Evolutionary conservation across 495 filamentous ascomycete genomes (phyloP), one percentile per base, ranked within the genome.

Genomic region (Platismatia glauca): DNA sequence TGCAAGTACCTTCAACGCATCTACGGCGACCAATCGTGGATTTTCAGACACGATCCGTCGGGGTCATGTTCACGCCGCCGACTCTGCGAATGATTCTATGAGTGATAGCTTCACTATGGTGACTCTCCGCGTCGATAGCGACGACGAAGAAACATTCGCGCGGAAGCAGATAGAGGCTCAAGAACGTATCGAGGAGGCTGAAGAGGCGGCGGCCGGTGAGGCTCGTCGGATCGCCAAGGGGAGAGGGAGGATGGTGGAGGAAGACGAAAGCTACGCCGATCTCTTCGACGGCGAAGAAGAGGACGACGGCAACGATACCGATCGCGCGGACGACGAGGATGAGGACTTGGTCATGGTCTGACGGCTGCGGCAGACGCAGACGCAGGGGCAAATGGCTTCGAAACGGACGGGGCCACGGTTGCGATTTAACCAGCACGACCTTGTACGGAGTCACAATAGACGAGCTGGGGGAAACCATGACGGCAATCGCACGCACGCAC

Each of bases 21-120:
- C 68, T 29, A 64, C 66, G 27, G 64, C 53, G 24, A 69, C 66
- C 24, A 67, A 72, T n/a, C 69, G 74, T 61, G 68, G 71, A 15
- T 63, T 61, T 18, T 61, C 63, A 22, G 65, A 68, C 52, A 46
- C 65, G 29, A 37, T 74, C 27, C 61, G 65, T 58, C 63, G 69
- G 13, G 52, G 66, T 24, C 48, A 55, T 18, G 67, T 70, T 16
- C 68, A 68, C 37, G 66, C 66, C 5, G 64, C 60, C 53, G 66
- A 63, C 41, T 62, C 61, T 46, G 38, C 35, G 33, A 55, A 38
- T 37, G 31, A 59, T 15, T 43, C 52, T 16, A n/a, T 39, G 35
- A 50, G 44, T 41, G 67, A 67, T 4, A 58, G 67, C 35, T 61
- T 66, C 41, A 61, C 58, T 24, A 70, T 60, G 24, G 55, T 65